A percentile compares a stretch with the other conserved stretches of the same genome.
Evolutionary conservation across 768 basidiomycete species (phyloP).

Genomic region (Dentipellis sp.): DNA sequence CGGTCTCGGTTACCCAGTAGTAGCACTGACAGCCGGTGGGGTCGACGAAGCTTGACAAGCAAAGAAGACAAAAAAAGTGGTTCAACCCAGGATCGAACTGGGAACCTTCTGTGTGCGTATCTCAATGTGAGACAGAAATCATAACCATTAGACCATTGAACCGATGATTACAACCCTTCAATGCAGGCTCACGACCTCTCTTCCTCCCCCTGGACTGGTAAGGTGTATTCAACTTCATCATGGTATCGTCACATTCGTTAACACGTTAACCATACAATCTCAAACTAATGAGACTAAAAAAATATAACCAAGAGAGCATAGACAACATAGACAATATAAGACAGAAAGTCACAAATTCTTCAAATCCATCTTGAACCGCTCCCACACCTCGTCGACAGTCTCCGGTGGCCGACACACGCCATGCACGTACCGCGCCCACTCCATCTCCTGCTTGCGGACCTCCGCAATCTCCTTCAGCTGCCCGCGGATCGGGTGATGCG

Average conservation of each 20-base stretch:
- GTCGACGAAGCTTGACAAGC: no score
- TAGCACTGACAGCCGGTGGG: no score
- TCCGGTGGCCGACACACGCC: background rate
- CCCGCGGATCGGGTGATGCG: background rate
- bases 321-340: background rate
- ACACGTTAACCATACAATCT: background rate
- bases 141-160: constrained; percentile 20
- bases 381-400: background rate
- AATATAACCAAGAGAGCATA: background rate
- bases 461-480: background rate
- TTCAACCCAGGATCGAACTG: constrained; percentile 18
- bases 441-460: background rate
- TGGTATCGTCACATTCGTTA: background rate
- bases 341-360: background rate
- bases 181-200: no score
- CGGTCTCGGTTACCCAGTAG: no score
- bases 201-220: background rate
- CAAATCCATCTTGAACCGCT: background rate
- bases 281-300: background rate
- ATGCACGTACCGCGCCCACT: background rate
- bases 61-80: constrained; percentile 10
- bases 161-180: background rate
- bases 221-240: background rate
- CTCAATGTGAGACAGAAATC: constrained; percentile 17
- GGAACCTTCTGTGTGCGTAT: constrained; percentile 16